A percentile compares a stretch with the other conserved stretches of the same genome.
Conservation (phyloP, 1,284 basidiomycete species). For the Ganoderma sinense region DNA sequence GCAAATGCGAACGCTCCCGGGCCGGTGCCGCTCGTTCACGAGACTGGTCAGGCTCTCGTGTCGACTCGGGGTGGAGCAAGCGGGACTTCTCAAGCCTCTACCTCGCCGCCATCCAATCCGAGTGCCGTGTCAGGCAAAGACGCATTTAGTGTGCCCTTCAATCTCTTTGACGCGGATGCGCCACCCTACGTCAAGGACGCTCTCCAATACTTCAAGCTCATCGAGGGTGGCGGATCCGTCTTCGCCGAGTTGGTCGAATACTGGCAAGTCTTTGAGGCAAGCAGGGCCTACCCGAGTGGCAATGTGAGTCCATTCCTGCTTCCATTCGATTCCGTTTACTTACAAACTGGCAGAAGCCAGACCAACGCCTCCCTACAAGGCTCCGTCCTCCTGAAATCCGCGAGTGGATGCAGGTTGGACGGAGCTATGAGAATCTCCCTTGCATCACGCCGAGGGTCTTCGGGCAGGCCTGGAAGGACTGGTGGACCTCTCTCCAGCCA, state of each 20-base stretch:
- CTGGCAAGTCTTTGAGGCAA: constrained; percentile 5
- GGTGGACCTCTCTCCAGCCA: background rate
- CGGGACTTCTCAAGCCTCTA: too few species aligned
- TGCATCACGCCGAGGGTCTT: background rate
- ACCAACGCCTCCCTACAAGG: background rate
- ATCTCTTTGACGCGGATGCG: too few species aligned
- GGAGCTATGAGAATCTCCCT: background rate
- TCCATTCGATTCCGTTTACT: background rate
- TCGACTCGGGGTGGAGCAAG: too few species aligned
- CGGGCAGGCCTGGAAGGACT: background rate
- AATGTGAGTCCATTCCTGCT: background rate
- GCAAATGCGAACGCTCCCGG: too few species aligned
- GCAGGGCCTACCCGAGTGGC: background rate
- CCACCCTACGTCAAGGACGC: background rate
- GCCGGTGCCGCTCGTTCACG: too few species aligned
- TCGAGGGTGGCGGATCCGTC: background rate
- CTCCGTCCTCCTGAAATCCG: background rate
- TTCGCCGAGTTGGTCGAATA: background rate
- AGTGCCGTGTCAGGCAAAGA: too few species aligned
- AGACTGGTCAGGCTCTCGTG: too few species aligned
- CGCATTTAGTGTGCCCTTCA: too few species aligned
- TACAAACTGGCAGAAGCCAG: background rate
- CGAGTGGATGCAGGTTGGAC: background rate
- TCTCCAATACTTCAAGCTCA: constrained; percentile 1
- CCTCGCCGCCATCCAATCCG: too few species aligned